phyloP scores from a whole-genome alignment of 2,329 filamentous ascomycete species.

The Cercospora citrullina region DNA sequence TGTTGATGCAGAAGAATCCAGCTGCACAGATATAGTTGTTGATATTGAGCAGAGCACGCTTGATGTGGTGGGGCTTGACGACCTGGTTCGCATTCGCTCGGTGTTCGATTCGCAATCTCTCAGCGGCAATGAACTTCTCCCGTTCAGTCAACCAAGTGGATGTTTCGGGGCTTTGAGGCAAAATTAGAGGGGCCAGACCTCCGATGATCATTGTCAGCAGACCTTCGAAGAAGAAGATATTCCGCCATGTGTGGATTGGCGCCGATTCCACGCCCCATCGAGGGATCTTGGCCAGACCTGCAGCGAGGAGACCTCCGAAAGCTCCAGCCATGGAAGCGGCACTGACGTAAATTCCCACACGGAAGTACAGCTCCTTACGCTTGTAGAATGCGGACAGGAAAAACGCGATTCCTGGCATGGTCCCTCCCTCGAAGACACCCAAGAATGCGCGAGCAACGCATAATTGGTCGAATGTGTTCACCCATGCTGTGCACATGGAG shows the following conservation, averaged over 20 bases:
- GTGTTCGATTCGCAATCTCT: constrained; percentile 55
- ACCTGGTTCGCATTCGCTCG: constrained; percentile 49
- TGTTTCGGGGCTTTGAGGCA: constrained; percentile 53
- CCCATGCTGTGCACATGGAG: constrained; percentile 42
- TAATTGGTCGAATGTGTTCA: constrained; percentile 19
- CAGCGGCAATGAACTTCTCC: constrained; percentile 56
- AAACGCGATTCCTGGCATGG: constrained; percentile 52
- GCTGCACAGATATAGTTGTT: constrained; percentile 61
- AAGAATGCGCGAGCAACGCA: constrained; percentile 54
- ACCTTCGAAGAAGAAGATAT: constrained; percentile 66
- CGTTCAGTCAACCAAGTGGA: constrained; percentile 55
- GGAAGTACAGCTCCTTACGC: constrained; percentile 29
- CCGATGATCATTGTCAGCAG: constrained; percentile 54
- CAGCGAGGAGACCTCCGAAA: constrained; percentile 29
- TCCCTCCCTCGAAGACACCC: constrained; percentile 70
- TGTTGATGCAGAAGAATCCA: constrained; percentile 62
- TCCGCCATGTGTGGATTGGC: constrained; percentile 55
- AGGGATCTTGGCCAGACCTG: constrained; percentile 51
- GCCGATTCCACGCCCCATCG: constrained; percentile 51
- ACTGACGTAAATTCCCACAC: constrained; percentile 30
- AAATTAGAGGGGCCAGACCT: constrained; percentile 51
- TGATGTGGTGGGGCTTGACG: constrained; percentile 53
- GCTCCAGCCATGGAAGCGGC: constrained; percentile 43
- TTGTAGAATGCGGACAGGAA: constrained; percentile 30
- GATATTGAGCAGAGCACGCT: constrained; percentile 55